Percentiles rank a stretch among this genome's conserved stretches.
phyloP scores from a whole-genome alignment of 2,329 filamentous ascomycete species.

The Tolypocladium cylindrosporum region DNA sequence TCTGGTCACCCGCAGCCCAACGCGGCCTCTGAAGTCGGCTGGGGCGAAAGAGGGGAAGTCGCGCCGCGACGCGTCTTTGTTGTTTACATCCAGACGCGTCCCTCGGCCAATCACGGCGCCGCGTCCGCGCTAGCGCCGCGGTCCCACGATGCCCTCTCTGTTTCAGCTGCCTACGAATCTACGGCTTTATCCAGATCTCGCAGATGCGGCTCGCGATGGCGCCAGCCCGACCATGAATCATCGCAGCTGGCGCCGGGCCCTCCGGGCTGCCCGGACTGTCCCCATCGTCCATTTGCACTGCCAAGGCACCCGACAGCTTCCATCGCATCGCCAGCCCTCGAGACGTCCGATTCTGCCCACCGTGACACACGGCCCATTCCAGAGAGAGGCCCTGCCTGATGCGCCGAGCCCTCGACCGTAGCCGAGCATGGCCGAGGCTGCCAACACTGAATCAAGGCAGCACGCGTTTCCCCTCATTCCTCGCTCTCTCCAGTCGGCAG shows the following conservation, averaged over 20 bases:
- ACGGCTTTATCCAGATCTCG: neutral
- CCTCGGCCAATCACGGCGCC: neutral
- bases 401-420: neutral
- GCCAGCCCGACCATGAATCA: too few species aligned
- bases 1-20: neutral
- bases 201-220: neutral
- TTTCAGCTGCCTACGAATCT: neutral
- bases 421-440: neutral
- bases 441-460: neutral
- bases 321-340: neutral
- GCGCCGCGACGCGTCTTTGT: neutral
- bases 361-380: neutral
- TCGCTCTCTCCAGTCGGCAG: neutral
- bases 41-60: neutral
- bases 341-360: neutral
- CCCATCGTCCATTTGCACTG: neutral
- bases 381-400: neutral
- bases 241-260: too few species aligned
- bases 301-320: too few species aligned
- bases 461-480: neutral
- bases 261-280: neutral
- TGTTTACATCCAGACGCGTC: neutral
- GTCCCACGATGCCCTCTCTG: neutral
- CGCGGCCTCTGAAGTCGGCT: neutral
- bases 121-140: neutral